A percentile compares a stretch with the other conserved stretches of the same genome.
phyloP scores from a whole-genome alignment of 2,329 filamentous ascomycete species.

The Colletotrichum sp. region DNA sequence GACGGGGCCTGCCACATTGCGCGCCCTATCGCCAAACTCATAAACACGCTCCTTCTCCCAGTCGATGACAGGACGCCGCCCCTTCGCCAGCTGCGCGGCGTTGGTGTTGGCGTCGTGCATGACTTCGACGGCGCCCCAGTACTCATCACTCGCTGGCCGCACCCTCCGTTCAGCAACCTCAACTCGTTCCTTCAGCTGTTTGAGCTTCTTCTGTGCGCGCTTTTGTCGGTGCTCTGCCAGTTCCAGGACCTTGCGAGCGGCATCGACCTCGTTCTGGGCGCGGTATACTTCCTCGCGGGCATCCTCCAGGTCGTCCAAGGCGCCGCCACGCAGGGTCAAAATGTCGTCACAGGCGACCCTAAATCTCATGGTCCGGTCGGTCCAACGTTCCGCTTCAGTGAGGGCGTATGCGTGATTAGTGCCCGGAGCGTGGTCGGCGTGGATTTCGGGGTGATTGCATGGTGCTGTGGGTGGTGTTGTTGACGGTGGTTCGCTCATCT shows the following conservation, averaged over 20 bases:
- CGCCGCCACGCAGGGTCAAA: fast-evolving
- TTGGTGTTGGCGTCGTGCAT: not conserved
- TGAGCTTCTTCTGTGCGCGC: not conserved
- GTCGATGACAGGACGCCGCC: fast-evolving
- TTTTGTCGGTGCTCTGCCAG: not conserved
- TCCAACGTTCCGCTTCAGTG: not conserved
- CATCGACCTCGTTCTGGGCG: fast-evolving
- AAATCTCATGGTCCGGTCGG: fast-evolving
- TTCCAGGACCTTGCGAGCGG: not conserved
- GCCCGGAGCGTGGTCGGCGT: not conserved
- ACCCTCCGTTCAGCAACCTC: not conserved
- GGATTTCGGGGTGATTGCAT: not conserved
- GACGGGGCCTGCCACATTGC: not conserved
- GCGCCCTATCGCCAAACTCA: not conserved
- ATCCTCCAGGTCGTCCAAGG: fast-evolving
- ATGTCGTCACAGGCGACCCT: not conserved
- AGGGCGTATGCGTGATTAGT: not conserved
- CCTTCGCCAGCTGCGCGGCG: fast-evolving
- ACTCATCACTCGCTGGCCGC: fast-evolving
- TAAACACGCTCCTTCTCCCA: not conserved
- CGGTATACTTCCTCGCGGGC: not conserved
- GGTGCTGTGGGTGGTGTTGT: not conserved
- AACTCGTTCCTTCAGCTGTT: fast-evolving
- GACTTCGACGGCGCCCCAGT: not conserved
- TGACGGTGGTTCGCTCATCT: not conserved